Conservation (phyloP, 1,284 basidiomycete genomes). For the Leccinum pallidistipes region DNA sequence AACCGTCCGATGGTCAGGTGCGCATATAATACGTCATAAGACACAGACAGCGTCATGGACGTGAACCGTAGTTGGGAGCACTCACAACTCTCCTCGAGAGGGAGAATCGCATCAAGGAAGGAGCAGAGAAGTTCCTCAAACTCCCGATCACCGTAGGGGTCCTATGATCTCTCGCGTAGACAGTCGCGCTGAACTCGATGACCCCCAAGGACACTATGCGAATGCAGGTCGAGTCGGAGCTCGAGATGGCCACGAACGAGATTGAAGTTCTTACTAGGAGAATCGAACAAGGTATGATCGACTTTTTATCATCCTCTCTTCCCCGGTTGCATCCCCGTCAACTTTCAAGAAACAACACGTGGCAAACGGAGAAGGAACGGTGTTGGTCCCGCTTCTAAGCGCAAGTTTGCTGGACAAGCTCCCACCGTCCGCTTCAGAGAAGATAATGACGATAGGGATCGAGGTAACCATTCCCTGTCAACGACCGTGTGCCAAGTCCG, state of each 20-base stretch:
- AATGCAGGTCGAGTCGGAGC: constrained; percentile 72
- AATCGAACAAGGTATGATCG: constrained; percentile 58
- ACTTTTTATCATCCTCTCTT: not conserved
- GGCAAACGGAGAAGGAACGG: constrained; percentile 40
- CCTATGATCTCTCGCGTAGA: not conserved
- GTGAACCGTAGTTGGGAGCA: constrained; percentile 55
- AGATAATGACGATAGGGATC: constrained; percentile 40
- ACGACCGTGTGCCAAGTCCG: not conserved
- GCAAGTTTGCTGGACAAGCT: constrained; percentile 40
- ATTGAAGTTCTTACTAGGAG: constrained; percentile 65
- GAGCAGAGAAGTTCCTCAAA: constrained; percentile 79
- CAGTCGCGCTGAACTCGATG: constrained; percentile 13
- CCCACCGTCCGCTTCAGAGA: constrained; percentile 30
- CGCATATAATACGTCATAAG: constrained; percentile 8
- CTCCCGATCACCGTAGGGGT: constrained; percentile 58
- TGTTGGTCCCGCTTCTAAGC: constrained; percentile 33
- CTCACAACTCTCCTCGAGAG: constrained; percentile 66
- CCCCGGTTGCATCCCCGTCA: not conserved
- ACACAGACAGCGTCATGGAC: constrained; percentile 5
- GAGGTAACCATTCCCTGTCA: constrained; percentile 23
- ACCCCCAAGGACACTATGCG: constrained; percentile 58
- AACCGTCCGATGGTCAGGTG: constrained; percentile 35
- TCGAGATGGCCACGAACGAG: constrained; percentile 68
- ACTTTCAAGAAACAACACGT: constrained; percentile 41
- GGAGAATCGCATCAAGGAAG: constrained; percentile 80